Percentiles rank a stretch among this genome's conserved stretches.
Conservation (phyloP, 163 green algal species). For the Prototheca wickerhamii region DNA sequence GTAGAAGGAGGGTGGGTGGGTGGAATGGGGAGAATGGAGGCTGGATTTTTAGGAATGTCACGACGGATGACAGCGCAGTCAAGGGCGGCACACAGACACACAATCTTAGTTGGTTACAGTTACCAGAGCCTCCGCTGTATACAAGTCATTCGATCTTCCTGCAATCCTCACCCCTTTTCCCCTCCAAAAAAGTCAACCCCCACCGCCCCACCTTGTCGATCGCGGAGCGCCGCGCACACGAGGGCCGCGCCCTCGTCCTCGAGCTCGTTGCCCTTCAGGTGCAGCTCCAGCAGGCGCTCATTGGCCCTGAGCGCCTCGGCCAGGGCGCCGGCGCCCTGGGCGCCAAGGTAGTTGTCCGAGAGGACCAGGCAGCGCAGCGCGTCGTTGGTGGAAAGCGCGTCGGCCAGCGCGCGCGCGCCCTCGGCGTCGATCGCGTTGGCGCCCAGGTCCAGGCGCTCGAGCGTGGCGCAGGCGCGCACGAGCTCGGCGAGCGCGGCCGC, state of each 20-base stretch:
- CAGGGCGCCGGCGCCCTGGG: slow-evolving; percentile 53
- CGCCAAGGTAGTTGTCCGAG: slow-evolving; percentile 14
- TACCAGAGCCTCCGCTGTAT: no score
- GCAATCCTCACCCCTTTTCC: slow-evolving; percentile 74
- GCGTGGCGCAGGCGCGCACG: slow-evolving; percentile 25
- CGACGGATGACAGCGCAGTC: slow-evolving; percentile 94
- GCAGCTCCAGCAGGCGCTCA: slow-evolving; percentile 63
- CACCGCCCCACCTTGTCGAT: slow-evolving; percentile 55
- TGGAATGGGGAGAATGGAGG: slow-evolving; percentile 57
- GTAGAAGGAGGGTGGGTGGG: slow-evolving; percentile 64
- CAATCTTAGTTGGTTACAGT: slow-evolving; percentile 64
- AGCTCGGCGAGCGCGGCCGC: slow-evolving; percentile 16
- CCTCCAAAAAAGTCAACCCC: slow-evolving; percentile 77
- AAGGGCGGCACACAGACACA: slow-evolving; percentile 73
- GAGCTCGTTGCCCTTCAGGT: slow-evolving; percentile 97
- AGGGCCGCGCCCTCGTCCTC: slow-evolving; percentile 57
- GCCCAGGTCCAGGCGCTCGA: slow-evolving; percentile 31
- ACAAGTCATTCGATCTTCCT: no score
- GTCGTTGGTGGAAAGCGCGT: background rate
- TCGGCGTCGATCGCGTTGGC: slow-evolving; percentile 26
- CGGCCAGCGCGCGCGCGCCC: background rate
- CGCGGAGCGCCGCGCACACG: slow-evolving; percentile 36
- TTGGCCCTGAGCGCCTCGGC: slow-evolving; percentile 53
- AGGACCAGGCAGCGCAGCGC: background rate
- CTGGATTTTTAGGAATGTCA: slow-evolving; percentile 48